Evolutionary conservation across 164 flowering plant genomes (phyloP), one percentile per base, ranked within the genome.

Genomic region (Berberis thunbergii): DNA sequence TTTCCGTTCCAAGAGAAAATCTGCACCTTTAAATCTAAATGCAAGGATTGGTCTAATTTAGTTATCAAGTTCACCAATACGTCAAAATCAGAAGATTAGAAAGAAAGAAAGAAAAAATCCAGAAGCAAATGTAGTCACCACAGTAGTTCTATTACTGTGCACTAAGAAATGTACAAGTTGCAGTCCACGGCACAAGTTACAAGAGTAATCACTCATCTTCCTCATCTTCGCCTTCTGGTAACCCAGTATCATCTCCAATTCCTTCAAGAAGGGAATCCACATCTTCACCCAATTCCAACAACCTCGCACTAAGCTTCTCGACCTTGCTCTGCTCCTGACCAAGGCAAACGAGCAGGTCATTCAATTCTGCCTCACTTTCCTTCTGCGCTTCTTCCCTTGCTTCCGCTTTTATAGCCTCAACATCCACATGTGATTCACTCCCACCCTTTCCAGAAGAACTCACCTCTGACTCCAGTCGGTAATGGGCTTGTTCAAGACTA

Each of bases 251-350:
- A 63, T 90, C 96, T 54, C 95, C 99, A 45, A 95, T 77, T 42
- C 85, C 97, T 76, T 88, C 97, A 39, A 95, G 94, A 62, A 91
- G 80, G 8, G 77, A 64, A n/a, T 89, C 96, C 1, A 95, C 92
- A 63, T 91, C 97, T 70, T 84, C 99, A 3, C 99, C 97, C 43
- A 95, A 69, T 65, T 95, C 97, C 45, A 69, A 26, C 68, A 95
- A 67, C 75, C 87, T 86, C 11, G 85, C 76, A 66, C 85, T 82
- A 54, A 95, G 82, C 71, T 70, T 89, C 66, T 95, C 99, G 46
- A 87, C 97, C 70, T 79, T 87, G 76, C 88, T 89, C 76, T 95
- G 97, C 72, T 95, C 97, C 78, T 95, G 99, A 61, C 99, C 99
- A 41, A 91, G 82, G 69, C 99, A 94, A 6, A 91, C 96, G 0